phyloP scores from a whole-genome alignment of 495 filamentous ascomycete species.

The Xylaria nigripes region DNA sequence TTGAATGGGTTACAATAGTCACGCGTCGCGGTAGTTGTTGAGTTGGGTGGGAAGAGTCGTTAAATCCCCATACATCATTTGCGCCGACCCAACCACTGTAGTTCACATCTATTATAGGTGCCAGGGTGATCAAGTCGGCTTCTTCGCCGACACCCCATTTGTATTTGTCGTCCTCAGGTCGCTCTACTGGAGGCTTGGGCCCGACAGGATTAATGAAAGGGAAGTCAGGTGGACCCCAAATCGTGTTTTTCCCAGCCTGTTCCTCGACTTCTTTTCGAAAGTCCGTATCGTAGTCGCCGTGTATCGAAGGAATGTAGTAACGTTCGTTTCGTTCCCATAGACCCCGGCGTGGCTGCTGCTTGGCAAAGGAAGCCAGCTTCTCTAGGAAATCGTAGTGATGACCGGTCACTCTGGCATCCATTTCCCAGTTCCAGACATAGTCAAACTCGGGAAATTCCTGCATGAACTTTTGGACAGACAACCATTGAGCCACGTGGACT shows the following conservation, averaged over 20 bases:
- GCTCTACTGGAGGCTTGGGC: conserved; percentile 46
- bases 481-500: conserved; percentile 45
- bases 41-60: conserved; percentile 37
- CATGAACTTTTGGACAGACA: conserved; percentile 57
- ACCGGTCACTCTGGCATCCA: conserved; percentile 63
- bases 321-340: conserved; percentile 69
- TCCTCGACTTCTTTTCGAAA: conserved; percentile 47
- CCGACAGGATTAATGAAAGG: conserved; percentile 51
- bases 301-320: conserved; percentile 58
- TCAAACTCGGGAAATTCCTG: conserved; percentile 63
- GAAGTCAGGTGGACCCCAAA: conserved; percentile 56
- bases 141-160: conserved; percentile 69
- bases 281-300: conserved; percentile 49
- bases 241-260: conserved; percentile 33
- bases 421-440: conserved; percentile 70
- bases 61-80: conserved; percentile 55
- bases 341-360: conserved; percentile 54
- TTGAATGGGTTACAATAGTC: conserved; percentile 57
- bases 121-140: conserved; percentile 64
- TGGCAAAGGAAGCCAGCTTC: conserved; percentile 49
- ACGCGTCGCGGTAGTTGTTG: conserved; percentile 53
- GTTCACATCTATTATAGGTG: conserved; percentile 61
- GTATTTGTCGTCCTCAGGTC: conserved; percentile 53
- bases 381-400: conserved; percentile 64
- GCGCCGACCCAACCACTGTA: conserved; percentile 56